Evolutionary conservation across 306 rosid genomes (phyloP).

Genomic region (Ceratonia siliqua): DNA sequence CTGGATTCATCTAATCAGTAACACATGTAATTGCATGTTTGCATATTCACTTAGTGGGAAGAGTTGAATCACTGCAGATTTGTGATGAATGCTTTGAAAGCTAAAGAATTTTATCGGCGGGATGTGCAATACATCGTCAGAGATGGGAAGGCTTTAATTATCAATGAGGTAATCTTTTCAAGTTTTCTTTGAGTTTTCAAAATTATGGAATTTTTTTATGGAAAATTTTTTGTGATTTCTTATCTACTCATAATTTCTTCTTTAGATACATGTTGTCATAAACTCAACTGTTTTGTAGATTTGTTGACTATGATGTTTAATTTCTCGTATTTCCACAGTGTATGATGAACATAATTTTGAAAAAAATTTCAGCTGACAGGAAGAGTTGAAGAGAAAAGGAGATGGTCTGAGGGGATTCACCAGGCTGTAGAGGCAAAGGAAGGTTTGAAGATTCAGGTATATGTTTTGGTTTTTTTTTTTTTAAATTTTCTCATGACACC

Average conservation of each 20-base stretch:
- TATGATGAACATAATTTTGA: conserved; percentile 21
- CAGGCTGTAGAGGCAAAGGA: conserved; percentile 99
- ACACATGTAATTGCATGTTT: conserved; percentile 5
- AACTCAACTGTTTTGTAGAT: neutral
- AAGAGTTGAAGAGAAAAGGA: conserved; percentile 94
- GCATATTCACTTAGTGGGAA: conserved; percentile 3
- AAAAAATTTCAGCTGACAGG: conserved; percentile 73
- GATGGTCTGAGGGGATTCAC: conserved; percentile 99
- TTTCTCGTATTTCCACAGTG: conserved; percentile 19
- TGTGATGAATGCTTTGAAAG: conserved; percentile 94
- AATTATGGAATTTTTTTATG: neutral
- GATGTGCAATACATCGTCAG: conserved; percentile 94
- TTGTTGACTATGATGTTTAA: neutral
- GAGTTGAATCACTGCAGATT: conserved; percentile 66
- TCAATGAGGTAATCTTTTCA: conserved; percentile 73
- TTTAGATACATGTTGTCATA: neutral
- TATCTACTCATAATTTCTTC: neutral
- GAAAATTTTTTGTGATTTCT: too few relatives aligned
- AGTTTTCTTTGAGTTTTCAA: conserved; percentile 28
- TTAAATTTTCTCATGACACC: conserved; percentile 24
- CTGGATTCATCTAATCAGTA: conserved; percentile 23
- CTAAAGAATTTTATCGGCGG: conserved; percentile 89
- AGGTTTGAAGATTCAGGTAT: conserved; percentile 92
- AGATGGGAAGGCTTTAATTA: conserved; percentile 94
- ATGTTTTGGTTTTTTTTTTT: conserved; percentile 20